Evolutionary conservation across 1,139 yeast genomes (phyloP).

Genomic region (Pichia terricola): DNA sequence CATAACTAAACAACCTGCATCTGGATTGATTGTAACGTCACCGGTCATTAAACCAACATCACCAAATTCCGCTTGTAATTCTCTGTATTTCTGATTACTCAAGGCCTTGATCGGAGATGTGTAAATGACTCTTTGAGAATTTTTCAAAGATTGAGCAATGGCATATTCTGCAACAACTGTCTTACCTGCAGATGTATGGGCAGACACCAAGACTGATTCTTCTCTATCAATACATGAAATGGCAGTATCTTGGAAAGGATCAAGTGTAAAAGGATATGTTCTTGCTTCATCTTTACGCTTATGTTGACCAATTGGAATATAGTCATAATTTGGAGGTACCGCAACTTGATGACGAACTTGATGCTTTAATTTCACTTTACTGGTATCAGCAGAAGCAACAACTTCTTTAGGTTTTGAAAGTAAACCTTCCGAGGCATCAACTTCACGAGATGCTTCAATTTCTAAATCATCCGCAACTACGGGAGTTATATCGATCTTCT

Average conservation of each 20-base stretch:
- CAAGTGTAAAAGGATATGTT: conserved; percentile 87
- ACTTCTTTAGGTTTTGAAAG: conserved; percentile 24
- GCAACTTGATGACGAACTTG: conserved; percentile 98
- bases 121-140: conserved; percentile 89
- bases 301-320: conserved; percentile 81
- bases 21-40: conserved; percentile 96
- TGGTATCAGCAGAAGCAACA: conserved; percentile 13
- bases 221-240: conserved; percentile 93
- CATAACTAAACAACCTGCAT: conserved; percentile 94
- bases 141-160: conserved; percentile 84
- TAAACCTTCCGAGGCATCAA: conserved; percentile 69
- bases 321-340: conserved; percentile 82
- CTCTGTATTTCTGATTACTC: conserved; percentile 92
- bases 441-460: conserved; percentile 85
- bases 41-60: conserved; percentile 97
- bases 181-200: conserved; percentile 84
- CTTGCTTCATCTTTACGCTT: conserved; percentile 67
- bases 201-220: conserved; percentile 96
- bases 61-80: conserved; percentile 70
- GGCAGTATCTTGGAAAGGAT: conserved; percentile 94
- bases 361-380: conserved; percentile 61
- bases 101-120: conserved; percentile 97
- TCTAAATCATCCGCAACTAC: conserved; percentile 85
- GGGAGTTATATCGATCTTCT: conserved; percentile 37
- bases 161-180: conserved; percentile 99